Evolutionary conservation across 345 rosid species (phyloP).

Genomic region (Citrus maxima): DNA sequence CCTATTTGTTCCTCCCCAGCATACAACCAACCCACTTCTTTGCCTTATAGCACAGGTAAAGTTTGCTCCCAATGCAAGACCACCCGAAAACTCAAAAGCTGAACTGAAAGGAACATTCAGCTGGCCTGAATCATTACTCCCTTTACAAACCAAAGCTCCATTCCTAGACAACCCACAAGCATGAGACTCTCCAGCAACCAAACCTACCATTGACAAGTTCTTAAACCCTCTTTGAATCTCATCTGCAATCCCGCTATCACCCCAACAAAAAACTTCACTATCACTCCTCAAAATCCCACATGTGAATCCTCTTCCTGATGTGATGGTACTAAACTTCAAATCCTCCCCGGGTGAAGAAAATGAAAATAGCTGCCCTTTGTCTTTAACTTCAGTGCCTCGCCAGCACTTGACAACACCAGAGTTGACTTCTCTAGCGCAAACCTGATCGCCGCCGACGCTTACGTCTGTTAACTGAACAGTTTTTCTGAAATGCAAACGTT

Average conservation of each 20-base stretch:
- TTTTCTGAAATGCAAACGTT: slow-evolving; percentile 34
- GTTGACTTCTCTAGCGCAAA: slow-evolving; percentile 46
- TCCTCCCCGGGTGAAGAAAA: slow-evolving; percentile 36
- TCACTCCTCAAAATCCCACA: slow-evolving; percentile 49
- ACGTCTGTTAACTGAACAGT: slow-evolving; percentile 32
- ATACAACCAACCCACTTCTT: slow-evolving; percentile 38
- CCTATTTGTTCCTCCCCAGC: slow-evolving; percentile 48
- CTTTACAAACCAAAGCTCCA: slow-evolving; percentile 46
- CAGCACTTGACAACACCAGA: slow-evolving; percentile 47
- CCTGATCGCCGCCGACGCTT: slow-evolving; percentile 50
- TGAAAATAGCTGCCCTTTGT: neutral
- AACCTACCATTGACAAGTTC: slow-evolving; percentile 34
- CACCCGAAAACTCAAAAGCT: slow-evolving; percentile 40
- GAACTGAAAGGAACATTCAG: slow-evolving; percentile 37
- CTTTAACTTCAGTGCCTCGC: slow-evolving; percentile 26
- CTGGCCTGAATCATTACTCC: slow-evolving; percentile 35
- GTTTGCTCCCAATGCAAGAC: slow-evolving; percentile 37
- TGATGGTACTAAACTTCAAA: slow-evolving; percentile 33
- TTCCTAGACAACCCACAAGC: slow-evolving; percentile 43
- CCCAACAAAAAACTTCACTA: slow-evolving; percentile 49
- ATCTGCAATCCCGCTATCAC: slow-evolving; percentile 20
- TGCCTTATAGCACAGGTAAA: slow-evolving; percentile 41
- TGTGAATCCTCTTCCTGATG: slow-evolving; percentile 50
- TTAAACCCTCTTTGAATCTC: slow-evolving; percentile 40
- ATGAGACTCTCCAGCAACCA: slow-evolving; percentile 49